Conservation (phyloP, 129 eudicot genomes). For the Apium graveolens region DNA sequence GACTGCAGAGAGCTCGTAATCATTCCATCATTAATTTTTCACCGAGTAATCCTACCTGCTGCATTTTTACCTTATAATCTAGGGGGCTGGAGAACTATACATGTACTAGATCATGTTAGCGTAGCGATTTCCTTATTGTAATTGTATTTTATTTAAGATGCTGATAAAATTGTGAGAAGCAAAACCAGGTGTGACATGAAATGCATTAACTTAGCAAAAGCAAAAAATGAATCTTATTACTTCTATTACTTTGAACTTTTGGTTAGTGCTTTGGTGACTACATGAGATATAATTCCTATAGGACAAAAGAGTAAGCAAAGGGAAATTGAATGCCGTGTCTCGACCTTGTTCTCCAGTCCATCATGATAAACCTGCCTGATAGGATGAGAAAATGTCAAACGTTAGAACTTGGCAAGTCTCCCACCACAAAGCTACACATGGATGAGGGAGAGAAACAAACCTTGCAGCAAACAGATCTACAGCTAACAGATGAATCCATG, state of each 20-base stretch:
- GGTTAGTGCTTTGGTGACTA: slow-evolving; percentile 62
- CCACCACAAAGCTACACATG: not conserved
- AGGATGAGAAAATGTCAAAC: slow-evolving; percentile 2
- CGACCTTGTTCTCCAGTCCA: slow-evolving; percentile 64
- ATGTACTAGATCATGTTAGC: slow-evolving; percentile 1
- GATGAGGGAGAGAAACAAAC: slow-evolving; percentile 27
- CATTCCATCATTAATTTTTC: not conserved
- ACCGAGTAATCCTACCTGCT: not conserved
- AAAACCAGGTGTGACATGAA: not conserved
- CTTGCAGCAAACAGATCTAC: slow-evolving; percentile 95
- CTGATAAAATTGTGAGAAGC: not conserved
- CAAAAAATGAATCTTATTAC: slow-evolving; percentile 16
- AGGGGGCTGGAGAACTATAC: not conserved
- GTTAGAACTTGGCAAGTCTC: not conserved
- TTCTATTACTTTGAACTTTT: slow-evolving; percentile 19
- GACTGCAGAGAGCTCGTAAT: not conserved
- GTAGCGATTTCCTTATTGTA: no score
- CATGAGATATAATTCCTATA: slow-evolving; percentile 66
- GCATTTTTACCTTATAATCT: not conserved
- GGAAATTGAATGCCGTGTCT: slow-evolving; percentile 91
- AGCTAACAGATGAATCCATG: slow-evolving; percentile 88
- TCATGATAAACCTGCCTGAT: slow-evolving; percentile 81
- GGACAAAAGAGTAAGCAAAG: slow-evolving; percentile 84
- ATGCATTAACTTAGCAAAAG: no score
- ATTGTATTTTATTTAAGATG: no score